phyloP scores from a whole-genome alignment of 2,329 filamentous ascomycete species.

The Ceratocystis diversiconidia region DNA sequence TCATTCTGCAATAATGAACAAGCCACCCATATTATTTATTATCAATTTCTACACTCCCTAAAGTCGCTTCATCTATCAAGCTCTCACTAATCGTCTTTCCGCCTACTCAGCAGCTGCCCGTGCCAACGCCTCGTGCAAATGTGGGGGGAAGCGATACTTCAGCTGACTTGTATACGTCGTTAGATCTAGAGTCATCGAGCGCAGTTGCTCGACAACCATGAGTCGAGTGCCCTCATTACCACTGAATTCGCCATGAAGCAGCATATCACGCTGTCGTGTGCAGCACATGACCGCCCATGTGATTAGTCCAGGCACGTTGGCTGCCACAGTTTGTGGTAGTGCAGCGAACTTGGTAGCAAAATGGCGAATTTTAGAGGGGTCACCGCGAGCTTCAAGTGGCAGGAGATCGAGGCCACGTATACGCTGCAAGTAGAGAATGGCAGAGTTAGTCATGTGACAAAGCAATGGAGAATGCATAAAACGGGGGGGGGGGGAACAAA shows the following conservation, averaged over 20 bases:
- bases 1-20: no score
- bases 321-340: slow-evolving; percentile 65
- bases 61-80: neutral
- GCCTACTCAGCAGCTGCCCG: slow-evolving; percentile 56
- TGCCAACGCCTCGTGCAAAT: slow-evolving; percentile 78
- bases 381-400: slow-evolving; percentile 59
- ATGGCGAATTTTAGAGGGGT: slow-evolving; percentile 63
- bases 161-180: slow-evolving; percentile 86
- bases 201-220: slow-evolving; percentile 54
- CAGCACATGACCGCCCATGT: slow-evolving; percentile 90
- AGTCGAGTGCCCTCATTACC: slow-evolving; percentile 51
- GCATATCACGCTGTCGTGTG: slow-evolving; percentile 58
- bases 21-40: no score
- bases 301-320: slow-evolving; percentile 79
- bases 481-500: no score
- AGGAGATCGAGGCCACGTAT: slow-evolving; percentile 66
- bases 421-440: slow-evolving; percentile 33
- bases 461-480: no score
- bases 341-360: slow-evolving; percentile 68
- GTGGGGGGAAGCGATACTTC: slow-evolving; percentile 74
- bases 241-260: slow-evolving; percentile 59
- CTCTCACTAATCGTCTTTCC: neutral
- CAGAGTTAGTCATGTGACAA: no score
- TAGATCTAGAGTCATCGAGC: slow-evolving; percentile 72
- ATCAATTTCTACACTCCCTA: no score